Conservation (phyloP, 768 basidiomycete genomes). For the Agrocybe praecox region DNA sequence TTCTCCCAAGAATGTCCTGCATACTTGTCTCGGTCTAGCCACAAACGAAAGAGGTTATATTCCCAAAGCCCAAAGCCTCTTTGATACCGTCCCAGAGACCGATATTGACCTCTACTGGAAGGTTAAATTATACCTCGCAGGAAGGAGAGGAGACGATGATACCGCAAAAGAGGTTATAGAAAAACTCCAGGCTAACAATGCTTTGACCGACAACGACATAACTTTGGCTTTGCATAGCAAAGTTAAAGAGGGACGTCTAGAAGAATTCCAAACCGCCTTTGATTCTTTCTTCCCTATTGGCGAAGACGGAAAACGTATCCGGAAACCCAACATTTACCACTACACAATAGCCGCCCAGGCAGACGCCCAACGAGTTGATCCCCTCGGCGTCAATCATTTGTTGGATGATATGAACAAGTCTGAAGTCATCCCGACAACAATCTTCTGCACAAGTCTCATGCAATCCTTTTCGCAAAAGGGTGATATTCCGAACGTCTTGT, state of each 20-base stretch:
- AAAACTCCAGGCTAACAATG: neutral
- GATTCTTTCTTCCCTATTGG: conserved; percentile 50
- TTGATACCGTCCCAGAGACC: neutral
- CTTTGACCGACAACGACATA: conserved; percentile 8
- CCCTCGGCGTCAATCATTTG: conserved; percentile 55
- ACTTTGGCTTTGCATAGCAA: conserved; percentile 49
- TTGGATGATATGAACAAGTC: conserved; percentile 40
- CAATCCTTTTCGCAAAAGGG: conserved; percentile 54
- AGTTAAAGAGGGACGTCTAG: conserved; percentile 45
- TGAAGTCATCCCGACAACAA: conserved; percentile 53
- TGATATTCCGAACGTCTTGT: conserved; percentile 52
- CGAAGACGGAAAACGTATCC: conserved; percentile 26
- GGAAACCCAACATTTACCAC: conserved; percentile 48
- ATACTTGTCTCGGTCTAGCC: neutral
- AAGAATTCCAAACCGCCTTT: conserved; percentile 52
- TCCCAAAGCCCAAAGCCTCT: conserved; percentile 1
- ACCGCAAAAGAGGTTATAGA: neutral
- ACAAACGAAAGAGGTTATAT: neutral
- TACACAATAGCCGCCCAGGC: conserved; percentile 62
- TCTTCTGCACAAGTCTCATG: conserved; percentile 64
- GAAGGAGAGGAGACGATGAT: neutral
- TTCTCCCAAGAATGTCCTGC: neutral
- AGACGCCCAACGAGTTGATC: conserved; percentile 47
- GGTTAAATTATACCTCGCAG: neutral
- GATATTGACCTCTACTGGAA: neutral